Conservation (phyloP, 169 alveolate species). For the Plasmodium adleri region DNA sequence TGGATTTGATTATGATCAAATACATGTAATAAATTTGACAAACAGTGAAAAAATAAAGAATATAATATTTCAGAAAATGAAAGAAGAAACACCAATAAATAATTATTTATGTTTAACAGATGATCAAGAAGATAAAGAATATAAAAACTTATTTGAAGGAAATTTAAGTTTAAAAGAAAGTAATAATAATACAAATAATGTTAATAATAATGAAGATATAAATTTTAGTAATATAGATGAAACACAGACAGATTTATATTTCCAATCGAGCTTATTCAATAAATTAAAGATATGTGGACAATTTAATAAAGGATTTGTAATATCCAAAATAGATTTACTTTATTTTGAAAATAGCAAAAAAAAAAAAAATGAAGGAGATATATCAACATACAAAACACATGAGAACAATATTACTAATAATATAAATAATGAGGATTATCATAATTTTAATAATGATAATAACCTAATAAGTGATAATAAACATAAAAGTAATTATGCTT, state of each 20-base stretch:
- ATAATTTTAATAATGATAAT: background rate
- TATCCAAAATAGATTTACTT: conserved; percentile 86
- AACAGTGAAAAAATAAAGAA: conserved; percentile 48
- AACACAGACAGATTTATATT: conserved; percentile 44
- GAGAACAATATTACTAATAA: too few relatives aligned
- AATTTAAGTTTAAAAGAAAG: conserved; percentile 23
- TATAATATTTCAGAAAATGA: conserved; percentile 33
- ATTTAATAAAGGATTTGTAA: conserved; percentile 97
- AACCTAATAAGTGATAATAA: conserved; percentile 10
- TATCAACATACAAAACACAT: too few relatives aligned
- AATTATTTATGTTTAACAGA: conserved; percentile 52
- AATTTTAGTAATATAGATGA: conserved; percentile 60
- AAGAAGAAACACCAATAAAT: conserved; percentile 29
- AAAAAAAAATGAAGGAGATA: background rate
- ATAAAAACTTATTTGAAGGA: conserved; percentile 34
- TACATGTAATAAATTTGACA: conserved; percentile 56
- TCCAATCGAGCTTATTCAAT: conserved; percentile 83
- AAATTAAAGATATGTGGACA: conserved; percentile 90
- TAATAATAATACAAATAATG: background rate
- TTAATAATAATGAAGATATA: conserved; percentile 25
- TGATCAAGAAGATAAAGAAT: conserved; percentile 33
- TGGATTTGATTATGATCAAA: conserved; percentile 65
- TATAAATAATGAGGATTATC: background rate
- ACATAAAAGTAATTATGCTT: conserved; percentile 78
- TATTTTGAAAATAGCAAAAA: conserved; percentile 7